Base-by-base conservation (phyloP, 257 asterid genomes). In the Solanum paucissectum region DNA sequence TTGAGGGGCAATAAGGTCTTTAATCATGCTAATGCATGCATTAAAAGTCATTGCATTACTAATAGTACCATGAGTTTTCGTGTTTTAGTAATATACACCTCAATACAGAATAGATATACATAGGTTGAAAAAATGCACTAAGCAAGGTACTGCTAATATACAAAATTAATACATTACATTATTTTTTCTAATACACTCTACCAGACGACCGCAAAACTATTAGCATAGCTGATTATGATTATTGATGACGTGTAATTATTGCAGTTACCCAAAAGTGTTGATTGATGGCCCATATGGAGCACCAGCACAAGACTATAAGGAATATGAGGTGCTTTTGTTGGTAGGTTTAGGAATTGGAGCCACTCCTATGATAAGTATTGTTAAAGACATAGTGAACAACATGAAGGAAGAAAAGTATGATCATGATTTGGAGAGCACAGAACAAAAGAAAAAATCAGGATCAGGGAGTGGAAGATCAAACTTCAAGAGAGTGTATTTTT, bases 201-300 rank as follows among this genome's bases (percentile, higher is more conserved):
- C 4, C 3, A 52, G 60, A 52, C 9, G 60, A 16, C 1, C 3
- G 4, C 16, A 52, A 52, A 52, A 52, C 49, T 52, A 42, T 71
- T 5, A 79, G 20, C 21, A 55, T 72, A n/a, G 60, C 21, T 89
- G 36, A 33, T 75, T 25, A 74, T 86, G 83, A 83, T 79, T 29
- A 29, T 29, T 29, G 32, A 29, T 29, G 2, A 44, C 16, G 25
- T 46, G 3, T 16, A 27, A 27, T 52, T 5, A 33, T 46, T 20
- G 58, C 92, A 95, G 98, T 73, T 94, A 92, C 88, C 98, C 98
- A 0, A 91, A 85, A 86, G 98, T 95, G 62, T 87, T 94, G 81
- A 93, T 96, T 12, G 98, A 96, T 62, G 98, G 98, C 18, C 98
- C 98, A 86, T 96, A 96, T n/a, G 98, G 98, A 85, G 98, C 98